Conservation (phyloP, 148 eudicot species). For the Arctostaphylos glauca region DNA sequence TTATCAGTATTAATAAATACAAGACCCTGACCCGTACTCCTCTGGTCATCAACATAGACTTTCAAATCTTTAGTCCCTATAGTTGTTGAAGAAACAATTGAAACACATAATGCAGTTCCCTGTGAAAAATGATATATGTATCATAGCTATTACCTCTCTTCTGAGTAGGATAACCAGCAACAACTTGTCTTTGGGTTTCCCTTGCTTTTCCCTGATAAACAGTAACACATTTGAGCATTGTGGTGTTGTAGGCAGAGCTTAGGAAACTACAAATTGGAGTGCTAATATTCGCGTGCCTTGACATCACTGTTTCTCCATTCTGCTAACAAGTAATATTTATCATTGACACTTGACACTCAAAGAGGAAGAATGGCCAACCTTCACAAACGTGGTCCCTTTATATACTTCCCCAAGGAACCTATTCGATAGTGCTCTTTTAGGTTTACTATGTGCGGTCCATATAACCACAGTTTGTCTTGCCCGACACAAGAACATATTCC, state of each 20-base stretch:
- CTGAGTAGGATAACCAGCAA: slow-evolving; percentile 14
- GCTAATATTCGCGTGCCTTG: background rate
- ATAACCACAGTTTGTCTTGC: background rate
- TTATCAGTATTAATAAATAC: slow-evolving; percentile 25
- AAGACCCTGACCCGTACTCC: slow-evolving; percentile 33
- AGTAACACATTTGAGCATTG: background rate
- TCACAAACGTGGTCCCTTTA: background rate
- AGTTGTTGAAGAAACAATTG: slow-evolving; percentile 20
- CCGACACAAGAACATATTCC: background rate
- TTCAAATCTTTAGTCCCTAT: slow-evolving; percentile 32
- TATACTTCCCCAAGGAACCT: background rate
- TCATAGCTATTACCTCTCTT: slow-evolving; percentile 26
- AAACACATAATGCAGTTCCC: slow-evolving; percentile 2
- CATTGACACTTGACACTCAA: background rate
- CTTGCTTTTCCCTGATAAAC: slow-evolving; percentile 36
- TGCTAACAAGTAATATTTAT: background rate
- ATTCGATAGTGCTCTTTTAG: too few relatives aligned
- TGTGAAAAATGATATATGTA: background rate
- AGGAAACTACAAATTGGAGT: background rate
- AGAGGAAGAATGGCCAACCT: background rate
- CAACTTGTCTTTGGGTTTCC: slow-evolving; percentile 21
- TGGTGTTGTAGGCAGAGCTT: background rate
- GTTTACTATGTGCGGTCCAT: background rate
- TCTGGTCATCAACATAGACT: slow-evolving; percentile 33
- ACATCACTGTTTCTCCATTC: background rate